Evolutionary conservation across 148 eudicot genomes (phyloP).

Genomic region (Camellia lanceoleosa): DNA sequence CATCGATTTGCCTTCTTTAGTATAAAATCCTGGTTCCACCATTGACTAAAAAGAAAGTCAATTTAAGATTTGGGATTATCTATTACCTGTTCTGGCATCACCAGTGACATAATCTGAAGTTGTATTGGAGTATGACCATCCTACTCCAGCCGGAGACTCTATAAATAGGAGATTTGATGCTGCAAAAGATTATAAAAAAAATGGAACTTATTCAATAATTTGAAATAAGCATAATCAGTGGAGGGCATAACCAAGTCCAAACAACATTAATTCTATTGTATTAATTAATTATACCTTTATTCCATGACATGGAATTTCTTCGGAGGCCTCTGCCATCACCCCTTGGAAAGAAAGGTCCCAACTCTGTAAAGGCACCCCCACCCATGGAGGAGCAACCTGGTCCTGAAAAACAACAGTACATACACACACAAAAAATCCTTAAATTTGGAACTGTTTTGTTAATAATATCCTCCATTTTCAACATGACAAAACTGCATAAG

Average conservation of each 20-base stretch:
- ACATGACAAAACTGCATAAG: neutral
- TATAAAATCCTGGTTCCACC: too few species aligned
- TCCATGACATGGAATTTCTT: conserved; percentile 82
- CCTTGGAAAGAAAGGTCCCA: conserved; percentile 89
- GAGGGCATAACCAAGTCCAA: neutral
- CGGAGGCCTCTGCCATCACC: conserved; percentile 83
- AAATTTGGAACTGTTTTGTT: neutral
- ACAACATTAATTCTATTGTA: neutral
- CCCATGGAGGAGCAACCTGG: conserved; percentile 98
- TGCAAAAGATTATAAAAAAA: conserved; percentile 17
- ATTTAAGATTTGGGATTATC: neutral
- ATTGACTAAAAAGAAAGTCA: too few species aligned
- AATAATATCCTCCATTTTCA: neutral
- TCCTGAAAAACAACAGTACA: conserved; percentile 41
- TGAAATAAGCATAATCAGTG: neutral
- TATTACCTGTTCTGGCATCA: conserved; percentile 74
- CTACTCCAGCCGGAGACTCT: conserved; percentile 99
- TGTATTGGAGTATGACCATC: conserved; percentile 96
- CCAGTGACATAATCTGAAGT: conserved; percentile 74
- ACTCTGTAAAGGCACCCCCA: conserved; percentile 95
- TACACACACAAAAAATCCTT: too few species aligned
- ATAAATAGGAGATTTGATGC: conserved; percentile 91
- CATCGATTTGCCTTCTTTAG: too few species aligned
- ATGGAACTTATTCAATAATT: neutral
- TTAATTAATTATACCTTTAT: conserved; percentile 49